phyloP scores from a whole-genome alignment of 1,139 yeast genomes.

The Blastobotrys ciferrii region DNA sequence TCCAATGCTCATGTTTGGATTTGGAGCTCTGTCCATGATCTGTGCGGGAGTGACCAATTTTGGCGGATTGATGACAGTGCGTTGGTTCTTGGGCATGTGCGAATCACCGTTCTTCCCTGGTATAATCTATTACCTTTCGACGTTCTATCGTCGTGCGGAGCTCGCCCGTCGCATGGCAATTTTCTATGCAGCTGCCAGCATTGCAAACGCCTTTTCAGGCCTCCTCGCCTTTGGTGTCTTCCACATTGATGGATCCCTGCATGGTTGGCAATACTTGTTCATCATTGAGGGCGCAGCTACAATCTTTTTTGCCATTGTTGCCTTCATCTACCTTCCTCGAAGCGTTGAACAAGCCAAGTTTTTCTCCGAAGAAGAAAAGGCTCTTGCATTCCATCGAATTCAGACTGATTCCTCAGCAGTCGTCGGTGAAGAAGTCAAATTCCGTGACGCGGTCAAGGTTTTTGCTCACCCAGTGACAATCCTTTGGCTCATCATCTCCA shows the following conservation, averaged over 20 bases:
- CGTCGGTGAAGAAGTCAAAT: slow-evolving; percentile 43
- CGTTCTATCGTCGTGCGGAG: slow-evolving; percentile 36
- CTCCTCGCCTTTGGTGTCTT: slow-evolving; percentile 29
- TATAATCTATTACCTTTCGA: slow-evolving; percentile 35
- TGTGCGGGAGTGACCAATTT: slow-evolving; percentile 49
- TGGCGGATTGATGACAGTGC: slow-evolving; percentile 28
- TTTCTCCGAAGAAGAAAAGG: slow-evolving; percentile 37
- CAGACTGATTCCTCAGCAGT: slow-evolving; percentile 48
- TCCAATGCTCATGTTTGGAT: slow-evolving; percentile 47
- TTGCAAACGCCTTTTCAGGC: slow-evolving; percentile 39
- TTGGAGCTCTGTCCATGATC: slow-evolving; percentile 60
- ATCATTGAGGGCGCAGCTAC: slow-evolving; percentile 41
- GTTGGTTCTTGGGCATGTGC: slow-evolving; percentile 35
- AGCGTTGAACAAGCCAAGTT: slow-evolving; percentile 53
- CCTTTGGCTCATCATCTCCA: slow-evolving; percentile 48
- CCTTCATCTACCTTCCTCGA: slow-evolving; percentile 52
- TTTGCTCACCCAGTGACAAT: slow-evolving; percentile 52
- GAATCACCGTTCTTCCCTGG: slow-evolving; percentile 34
- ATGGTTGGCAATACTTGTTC: slow-evolving; percentile 41
- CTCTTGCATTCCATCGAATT: slow-evolving; percentile 37
- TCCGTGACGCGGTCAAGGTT: slow-evolving; percentile 48
- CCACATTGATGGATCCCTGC: slow-evolving; percentile 36
- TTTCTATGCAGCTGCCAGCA: slow-evolving; percentile 46
- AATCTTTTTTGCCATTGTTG: slow-evolving; percentile 31
- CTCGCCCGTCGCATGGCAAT: slow-evolving; percentile 54